phyloP scores from a whole-genome alignment of 768 basidiomycete species.

The Tephrocybe sp. region DNA sequence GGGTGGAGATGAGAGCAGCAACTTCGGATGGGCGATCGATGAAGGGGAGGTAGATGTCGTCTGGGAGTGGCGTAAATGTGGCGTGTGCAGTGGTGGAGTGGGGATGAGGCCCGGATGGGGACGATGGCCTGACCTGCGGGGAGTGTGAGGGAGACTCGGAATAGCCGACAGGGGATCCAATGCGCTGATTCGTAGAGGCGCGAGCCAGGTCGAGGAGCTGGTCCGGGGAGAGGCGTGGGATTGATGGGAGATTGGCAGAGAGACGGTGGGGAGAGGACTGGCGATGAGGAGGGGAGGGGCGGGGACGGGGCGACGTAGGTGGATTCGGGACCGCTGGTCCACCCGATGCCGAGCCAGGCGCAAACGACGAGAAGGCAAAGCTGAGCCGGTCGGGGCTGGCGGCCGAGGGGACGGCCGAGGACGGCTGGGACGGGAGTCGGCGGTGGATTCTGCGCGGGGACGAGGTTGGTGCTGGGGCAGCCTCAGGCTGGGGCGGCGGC shows the following conservation, averaged over 20 bases:
- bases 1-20: constrained; percentile 57
- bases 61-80: constrained; percentile 74
- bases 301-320: constrained; percentile 44
- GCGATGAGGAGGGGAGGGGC: constrained; percentile 49
- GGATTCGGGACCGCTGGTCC: constrained; percentile 30
- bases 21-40: constrained; percentile 83
- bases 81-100: constrained; percentile 37
- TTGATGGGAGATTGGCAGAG: constrained; percentile 31
- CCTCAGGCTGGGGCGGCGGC: constrained; percentile 26
- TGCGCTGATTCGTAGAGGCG: constrained; percentile 47
- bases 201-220: constrained; percentile 76
- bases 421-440: constrained; percentile 20
- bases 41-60: constrained; percentile 82
- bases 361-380: constrained; percentile 70
- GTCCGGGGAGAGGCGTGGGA: constrained; percentile 63
- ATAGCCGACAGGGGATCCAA: constrained; percentile 20
- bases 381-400: constrained; percentile 26
- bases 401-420: constrained; percentile 21
- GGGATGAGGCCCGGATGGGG: constrained; percentile 15
- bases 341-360: constrained; percentile 18
- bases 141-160: constrained; percentile 14
- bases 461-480: constrained; percentile 25
- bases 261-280: constrained; percentile 34
- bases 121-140: constrained; percentile 19
- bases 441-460: constrained; percentile 19